These are phyloP conservation scores for Cryptococcus sp. DNA, from an alignment of 1,284 basidiomycete species.

Conservation along the genomic window DNA sequence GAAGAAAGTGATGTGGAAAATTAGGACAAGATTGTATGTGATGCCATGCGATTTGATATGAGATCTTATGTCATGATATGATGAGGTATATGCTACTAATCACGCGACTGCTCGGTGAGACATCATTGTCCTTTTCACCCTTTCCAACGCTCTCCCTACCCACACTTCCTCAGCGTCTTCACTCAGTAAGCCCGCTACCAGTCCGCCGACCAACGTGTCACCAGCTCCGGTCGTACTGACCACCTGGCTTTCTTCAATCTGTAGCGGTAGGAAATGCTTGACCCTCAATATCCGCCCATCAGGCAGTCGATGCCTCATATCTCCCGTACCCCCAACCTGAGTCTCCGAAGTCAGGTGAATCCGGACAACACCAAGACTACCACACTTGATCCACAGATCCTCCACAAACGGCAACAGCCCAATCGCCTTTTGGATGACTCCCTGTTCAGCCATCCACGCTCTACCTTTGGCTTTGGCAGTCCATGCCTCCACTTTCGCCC, in stretches of 20 bases:
- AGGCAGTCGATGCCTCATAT: background rate
- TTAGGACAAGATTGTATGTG: background rate
- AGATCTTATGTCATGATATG: too few species aligned
- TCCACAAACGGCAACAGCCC: slow-evolving; percentile 74
- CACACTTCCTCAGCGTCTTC: slow-evolving; percentile 17
- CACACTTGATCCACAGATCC: slow-evolving; percentile 77
- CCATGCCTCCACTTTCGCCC: slow-evolving; percentile 60
- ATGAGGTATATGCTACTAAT: too few species aligned
- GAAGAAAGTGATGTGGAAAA: slow-evolving; percentile 45
- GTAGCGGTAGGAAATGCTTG: slow-evolving; percentile 64
- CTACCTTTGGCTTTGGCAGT: slow-evolving; percentile 53
- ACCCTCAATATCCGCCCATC: slow-evolving; percentile 38
- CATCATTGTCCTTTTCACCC: slow-evolving; percentile 29
- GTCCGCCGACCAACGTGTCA: slow-evolving; percentile 75
- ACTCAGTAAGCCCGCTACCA: slow-evolving; percentile 48
- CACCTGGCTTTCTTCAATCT: slow-evolving; percentile 50
- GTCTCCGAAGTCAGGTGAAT: slow-evolving; percentile 16
- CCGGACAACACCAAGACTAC: slow-evolving; percentile 52
- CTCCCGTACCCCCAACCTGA: background rate
- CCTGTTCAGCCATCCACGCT: slow-evolving; percentile 62
- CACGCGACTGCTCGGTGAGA: slow-evolving; percentile 32
- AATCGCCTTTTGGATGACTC: slow-evolving; percentile 71
- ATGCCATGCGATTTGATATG: background rate
- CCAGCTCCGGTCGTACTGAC: slow-evolving; percentile 85
- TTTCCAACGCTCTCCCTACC: slow-evolving; percentile 26